Evolutionary conservation across 441 rosid genomes (phyloP).

Genomic region (Capsella rubella): DNA sequence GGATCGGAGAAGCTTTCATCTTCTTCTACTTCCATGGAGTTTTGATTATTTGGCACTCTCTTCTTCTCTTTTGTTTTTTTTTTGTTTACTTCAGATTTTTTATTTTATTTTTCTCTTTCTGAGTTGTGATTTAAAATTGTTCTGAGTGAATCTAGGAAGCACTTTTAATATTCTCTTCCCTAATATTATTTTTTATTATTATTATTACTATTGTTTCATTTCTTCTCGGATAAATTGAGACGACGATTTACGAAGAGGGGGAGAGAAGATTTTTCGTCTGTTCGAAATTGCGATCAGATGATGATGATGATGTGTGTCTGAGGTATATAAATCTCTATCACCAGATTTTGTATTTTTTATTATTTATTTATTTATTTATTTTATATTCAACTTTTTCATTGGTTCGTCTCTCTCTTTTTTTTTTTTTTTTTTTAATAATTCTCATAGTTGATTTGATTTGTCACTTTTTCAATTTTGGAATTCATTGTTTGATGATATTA

Average conservation of each 20-base stretch:
- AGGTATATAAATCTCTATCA: constrained; percentile 38
- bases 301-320: constrained; percentile 31
- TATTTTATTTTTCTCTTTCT: background rate
- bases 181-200: background rate
- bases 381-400: background rate
- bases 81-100: background rate
- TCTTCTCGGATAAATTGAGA: constrained; percentile 23
- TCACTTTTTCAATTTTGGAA: background rate
- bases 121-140: background rate
- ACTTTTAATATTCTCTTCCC: constrained; percentile 12
- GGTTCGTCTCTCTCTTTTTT: background rate
- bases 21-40: constrained; percentile 37
- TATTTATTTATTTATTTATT: background rate
- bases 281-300: constrained; percentile 38
- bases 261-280: constrained; percentile 13
- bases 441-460: constrained; percentile 14
- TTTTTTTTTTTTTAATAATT: background rate
- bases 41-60: constrained; percentile 19
- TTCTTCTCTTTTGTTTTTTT: constrained; percentile 10
- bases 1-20: constrained; percentile 39
- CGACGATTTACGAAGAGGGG: constrained; percentile 15
- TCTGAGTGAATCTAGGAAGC: constrained; percentile 38
- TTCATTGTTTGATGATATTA: constrained; percentile 34
- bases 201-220: constrained; percentile 10
- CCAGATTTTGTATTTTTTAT: constrained; percentile 2